Evolutionary conservation across 495 filamentous ascomycete species (phyloP).

Genomic region (Astrocystis sublimbata): DNA sequence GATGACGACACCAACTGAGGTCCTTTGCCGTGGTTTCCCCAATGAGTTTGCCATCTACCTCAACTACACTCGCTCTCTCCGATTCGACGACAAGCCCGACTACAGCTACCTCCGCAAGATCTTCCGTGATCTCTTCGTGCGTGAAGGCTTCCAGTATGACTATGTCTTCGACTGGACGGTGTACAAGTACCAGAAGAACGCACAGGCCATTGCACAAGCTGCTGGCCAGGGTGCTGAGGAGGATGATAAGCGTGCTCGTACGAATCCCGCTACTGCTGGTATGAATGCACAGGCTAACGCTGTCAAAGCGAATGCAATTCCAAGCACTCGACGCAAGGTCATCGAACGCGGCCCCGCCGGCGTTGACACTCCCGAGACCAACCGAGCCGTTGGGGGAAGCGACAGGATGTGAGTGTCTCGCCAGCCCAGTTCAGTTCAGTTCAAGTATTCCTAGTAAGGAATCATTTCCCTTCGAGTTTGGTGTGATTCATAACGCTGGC

Average conservation of each 20-base stretch:
- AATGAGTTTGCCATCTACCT: conserved; percentile 99
- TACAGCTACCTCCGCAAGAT: conserved; percentile 99
- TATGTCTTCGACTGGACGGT: conserved; percentile 99
- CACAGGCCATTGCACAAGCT: conserved; percentile 81
- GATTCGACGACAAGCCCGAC: conserved; percentile 99
- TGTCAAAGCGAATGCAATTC: conserved; percentile 66
- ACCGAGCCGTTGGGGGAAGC: conserved; percentile 85
- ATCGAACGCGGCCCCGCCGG: conserved; percentile 64
- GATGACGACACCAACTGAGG: conserved; percentile 99
- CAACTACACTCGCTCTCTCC: conserved; percentile 98
- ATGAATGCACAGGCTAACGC: conserved; percentile 61
- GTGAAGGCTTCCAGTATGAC: conserved; percentile 99
- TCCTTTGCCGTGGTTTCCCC: conserved; percentile 97
- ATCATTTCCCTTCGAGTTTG: conserved; percentile 82
- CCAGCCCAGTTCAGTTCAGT: conserved; percentile 55
- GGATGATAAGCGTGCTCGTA: conserved; percentile 69
- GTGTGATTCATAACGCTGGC: conserved; percentile 78
- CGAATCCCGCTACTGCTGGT: conserved; percentile 59
- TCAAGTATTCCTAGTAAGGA: conserved; percentile 91
- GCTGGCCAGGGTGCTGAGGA: conserved; percentile 58
- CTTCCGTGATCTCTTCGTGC: conserved; percentile 99
- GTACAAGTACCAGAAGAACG: conserved; percentile 99
- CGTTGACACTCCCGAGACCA: conserved; percentile 80
- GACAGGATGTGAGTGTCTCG: conserved; percentile 98
- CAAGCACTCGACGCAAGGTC: conserved; percentile 82